Conservation (phyloP, 164 flowering plant genomes). For the Chimonanthus salicifolius region DNA sequence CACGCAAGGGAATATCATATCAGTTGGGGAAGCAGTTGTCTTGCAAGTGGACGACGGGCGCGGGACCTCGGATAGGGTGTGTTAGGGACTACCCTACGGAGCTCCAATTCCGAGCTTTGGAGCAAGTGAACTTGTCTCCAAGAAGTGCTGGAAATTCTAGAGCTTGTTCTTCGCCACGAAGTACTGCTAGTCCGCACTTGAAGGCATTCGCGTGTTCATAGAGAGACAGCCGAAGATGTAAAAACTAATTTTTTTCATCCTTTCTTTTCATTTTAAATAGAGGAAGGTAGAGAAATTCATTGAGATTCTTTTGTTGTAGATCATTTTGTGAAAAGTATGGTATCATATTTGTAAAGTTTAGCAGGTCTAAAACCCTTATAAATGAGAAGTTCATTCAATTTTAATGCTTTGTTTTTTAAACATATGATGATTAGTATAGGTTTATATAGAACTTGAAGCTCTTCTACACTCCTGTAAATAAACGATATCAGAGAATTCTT, state of each 20-base stretch:
- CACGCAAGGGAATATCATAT: slow-evolving; percentile 50
- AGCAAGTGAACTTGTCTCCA: slow-evolving; percentile 72
- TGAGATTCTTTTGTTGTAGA: slow-evolving; percentile 5
- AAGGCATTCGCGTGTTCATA: slow-evolving; percentile 7
- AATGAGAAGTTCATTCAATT: not conserved
- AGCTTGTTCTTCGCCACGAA: slow-evolving; percentile 21
- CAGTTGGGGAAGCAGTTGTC: slow-evolving; percentile 73
- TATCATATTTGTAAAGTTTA: not conserved
- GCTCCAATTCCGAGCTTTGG: slow-evolving; percentile 59
- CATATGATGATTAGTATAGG: not conserved
- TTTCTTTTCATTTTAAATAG: slow-evolving; percentile 3
- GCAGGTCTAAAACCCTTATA: slow-evolving; percentile 1
- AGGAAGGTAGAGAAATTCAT: slow-evolving; percentile 1
- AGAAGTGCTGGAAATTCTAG: slow-evolving; percentile 30
- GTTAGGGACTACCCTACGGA: slow-evolving; percentile 71
- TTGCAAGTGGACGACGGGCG: slow-evolving; percentile 79
- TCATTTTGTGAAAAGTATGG: not conserved
- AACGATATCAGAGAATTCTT: not conserved
- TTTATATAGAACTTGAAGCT: not conserved
- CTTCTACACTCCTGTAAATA: not conserved
- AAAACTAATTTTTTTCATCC: not conserved
- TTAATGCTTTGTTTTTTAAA: not conserved
- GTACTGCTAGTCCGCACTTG: slow-evolving; percentile 15
- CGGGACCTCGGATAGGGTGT: slow-evolving; percentile 81
- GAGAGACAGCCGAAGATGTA: slow-evolving; percentile 14